These are phyloP conservation scores for Rhododendron simsii DNA, from an alignment of 148 eudicot species.

Conservation along the genomic window DNA sequence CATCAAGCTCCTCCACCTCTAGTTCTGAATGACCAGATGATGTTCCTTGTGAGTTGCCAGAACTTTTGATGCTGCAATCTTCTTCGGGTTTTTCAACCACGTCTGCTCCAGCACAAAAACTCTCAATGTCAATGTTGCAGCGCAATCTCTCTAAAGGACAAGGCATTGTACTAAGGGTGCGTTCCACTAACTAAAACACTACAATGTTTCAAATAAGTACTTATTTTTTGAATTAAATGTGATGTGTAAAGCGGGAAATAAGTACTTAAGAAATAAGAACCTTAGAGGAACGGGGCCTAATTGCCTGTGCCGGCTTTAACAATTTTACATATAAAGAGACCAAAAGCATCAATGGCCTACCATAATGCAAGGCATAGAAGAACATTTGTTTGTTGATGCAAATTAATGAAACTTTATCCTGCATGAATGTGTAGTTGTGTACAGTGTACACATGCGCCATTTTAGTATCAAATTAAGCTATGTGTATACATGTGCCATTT, in stretches of 20 bases:
- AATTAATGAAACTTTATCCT: background rate
- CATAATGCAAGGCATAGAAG: background rate
- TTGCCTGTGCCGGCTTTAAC: background rate
- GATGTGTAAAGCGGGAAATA: too few species aligned
- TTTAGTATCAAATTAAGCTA: background rate
- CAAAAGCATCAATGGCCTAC: background rate
- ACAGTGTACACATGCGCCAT: background rate
- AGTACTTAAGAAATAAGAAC: too few species aligned
- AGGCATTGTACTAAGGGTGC: background rate
- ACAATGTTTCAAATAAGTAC: too few species aligned
- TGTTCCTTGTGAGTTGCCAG: conserved; percentile 20
- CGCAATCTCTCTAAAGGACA: background rate
- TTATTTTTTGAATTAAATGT: too few species aligned
- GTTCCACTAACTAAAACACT: too few species aligned
- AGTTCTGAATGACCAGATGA: conserved; percentile 17
- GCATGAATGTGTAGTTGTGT: too few species aligned
- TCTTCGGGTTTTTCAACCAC: conserved; percentile 21
- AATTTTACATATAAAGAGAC: background rate
- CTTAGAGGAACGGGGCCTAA: background rate
- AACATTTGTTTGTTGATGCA: background rate
- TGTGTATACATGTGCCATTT: background rate
- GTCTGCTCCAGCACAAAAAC: conserved; percentile 25
- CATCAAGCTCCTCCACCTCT: conserved; percentile 22
- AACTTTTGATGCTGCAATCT: conserved; percentile 22
- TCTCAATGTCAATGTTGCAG: background rate